Conservation (phyloP, 345 rosid genomes). For the Schrenkiella parvula region DNA sequence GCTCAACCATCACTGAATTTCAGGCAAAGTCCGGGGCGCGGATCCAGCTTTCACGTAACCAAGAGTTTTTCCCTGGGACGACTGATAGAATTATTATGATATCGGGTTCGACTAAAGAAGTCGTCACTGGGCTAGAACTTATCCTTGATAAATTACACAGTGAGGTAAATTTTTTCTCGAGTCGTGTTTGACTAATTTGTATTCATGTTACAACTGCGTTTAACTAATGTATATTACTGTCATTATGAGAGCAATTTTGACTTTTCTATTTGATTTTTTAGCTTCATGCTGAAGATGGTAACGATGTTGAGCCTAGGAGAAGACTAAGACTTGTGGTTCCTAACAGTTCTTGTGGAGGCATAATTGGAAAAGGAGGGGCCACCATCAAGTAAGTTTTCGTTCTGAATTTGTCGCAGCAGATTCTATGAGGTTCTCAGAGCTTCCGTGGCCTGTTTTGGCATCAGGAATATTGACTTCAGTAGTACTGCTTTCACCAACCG, state of each 20-base stretch:
- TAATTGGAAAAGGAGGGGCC: conserved; percentile 98
- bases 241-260: neutral
- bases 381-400: conserved; percentile 72
- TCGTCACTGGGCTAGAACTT: conserved; percentile 76
- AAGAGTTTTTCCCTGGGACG: conserved; percentile 92
- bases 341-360: conserved; percentile 94
- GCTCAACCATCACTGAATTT: conserved; percentile 92
- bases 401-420: neutral
- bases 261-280: conserved; percentile 32
- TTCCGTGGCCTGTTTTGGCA: neutral
- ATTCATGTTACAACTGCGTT: neutral
- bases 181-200: neutral
- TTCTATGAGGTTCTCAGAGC: neutral
- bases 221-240: neutral
- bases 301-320: conserved; percentile 73
- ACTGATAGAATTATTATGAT: conserved; percentile 90
- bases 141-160: conserved; percentile 74
- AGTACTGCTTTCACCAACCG: neutral
- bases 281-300: conserved; percentile 74
- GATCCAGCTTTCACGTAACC: conserved; percentile 91
- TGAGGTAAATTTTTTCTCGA: conserved; percentile 62
- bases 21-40: conserved; percentile 94
- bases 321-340: conserved; percentile 93
- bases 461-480: conserved; percentile 2
- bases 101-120: conserved; percentile 75